Evolutionary conservation across 2,329 filamentous ascomycete genomes (phyloP), one percentile per base, ranked within the genome.

Genomic region (Blastomyces gilchristii): DNA sequence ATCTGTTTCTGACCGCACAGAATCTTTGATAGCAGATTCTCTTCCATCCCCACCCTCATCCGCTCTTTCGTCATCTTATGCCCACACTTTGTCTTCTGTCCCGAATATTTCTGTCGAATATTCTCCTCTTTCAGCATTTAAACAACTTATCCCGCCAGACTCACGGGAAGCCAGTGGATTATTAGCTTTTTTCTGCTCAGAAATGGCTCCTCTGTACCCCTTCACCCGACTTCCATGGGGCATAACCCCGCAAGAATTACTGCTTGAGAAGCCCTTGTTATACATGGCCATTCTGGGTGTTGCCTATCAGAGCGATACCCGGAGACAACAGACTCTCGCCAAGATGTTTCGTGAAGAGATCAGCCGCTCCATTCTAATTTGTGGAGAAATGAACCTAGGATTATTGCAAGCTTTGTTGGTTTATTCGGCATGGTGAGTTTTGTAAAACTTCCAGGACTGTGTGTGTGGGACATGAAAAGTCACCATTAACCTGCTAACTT

Each of bases 391-490:
- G 50, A 54, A 16, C 7, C 28, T 54, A 34, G 50, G 50, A 2
- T 3, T 54, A 28, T 54, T 54, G 1, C 50, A 54, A 34, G 50
- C 25, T 54, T 34, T 54, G 50, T 34, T 54, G 11, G 50, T 54
- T 28, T 54, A 54, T 54, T 54, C 31, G 31, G 50, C 50, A 54
- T 54, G 50, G 50, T 54, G 50, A 54, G 50, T 25, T 54, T 28
- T 54, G 22, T 54, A 54, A 28, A n/a, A 54, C 31, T 54, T 54
- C 25, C 16, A 16, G 50, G 14, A 11, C 50, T 54, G 50, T 28
- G 31, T 54, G 22, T 54, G 6, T 45, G 43, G 43, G 43, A 18
- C 50, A 28, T 54, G 16, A 34, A 54, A 28, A 28, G 50, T 34
- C 31, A 18, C 9, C 31, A 54, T 54, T 28, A 14, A 54, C 25